phyloP scores from a whole-genome alignment of 2,329 filamentous ascomycete species.

The Sclerotinia borealis region DNA sequence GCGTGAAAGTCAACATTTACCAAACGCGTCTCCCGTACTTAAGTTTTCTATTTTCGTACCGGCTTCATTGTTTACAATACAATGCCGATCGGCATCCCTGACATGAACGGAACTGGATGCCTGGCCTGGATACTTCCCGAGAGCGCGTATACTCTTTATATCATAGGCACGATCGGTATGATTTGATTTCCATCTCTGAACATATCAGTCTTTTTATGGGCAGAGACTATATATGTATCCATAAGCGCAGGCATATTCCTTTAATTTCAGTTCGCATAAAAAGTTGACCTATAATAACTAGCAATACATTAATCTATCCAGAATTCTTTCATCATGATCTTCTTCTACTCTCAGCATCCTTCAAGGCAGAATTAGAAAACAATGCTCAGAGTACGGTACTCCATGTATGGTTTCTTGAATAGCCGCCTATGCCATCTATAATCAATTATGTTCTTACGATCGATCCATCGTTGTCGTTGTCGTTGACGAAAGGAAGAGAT shows the following conservation, averaged over 20 bases:
- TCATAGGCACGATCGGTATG: not conserved
- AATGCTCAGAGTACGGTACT: not conserved
- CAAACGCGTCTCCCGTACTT: constrained; percentile 8
- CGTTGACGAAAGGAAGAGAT: too few relatives aligned
- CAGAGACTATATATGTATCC: not conserved
- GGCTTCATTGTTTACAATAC: not conserved
- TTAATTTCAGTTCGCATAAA: not conserved
- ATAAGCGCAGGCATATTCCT: constrained; percentile 8
- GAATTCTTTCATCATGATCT: not conserved
- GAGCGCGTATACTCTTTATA: not conserved
- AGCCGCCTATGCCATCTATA: not conserved
- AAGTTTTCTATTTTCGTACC: not conserved
- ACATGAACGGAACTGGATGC: not conserved
- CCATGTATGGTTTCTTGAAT: not conserved
- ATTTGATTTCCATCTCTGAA: not conserved
- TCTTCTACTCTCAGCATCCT: not conserved
- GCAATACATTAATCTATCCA: not conserved
- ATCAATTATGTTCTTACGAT: not conserved
- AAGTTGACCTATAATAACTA: not conserved
- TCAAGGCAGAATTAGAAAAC: not conserved
- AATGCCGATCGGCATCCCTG: not conserved
- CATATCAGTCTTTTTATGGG: not conserved
- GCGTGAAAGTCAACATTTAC: constrained; percentile 11
- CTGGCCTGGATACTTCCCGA: not conserved
- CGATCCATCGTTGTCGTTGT: not conserved